Percentiles rank a stretch among this genome's conserved stretches.
Conservation (phyloP, 768 basidiomycete species). For the Panaeolus papilionaceus region DNA sequence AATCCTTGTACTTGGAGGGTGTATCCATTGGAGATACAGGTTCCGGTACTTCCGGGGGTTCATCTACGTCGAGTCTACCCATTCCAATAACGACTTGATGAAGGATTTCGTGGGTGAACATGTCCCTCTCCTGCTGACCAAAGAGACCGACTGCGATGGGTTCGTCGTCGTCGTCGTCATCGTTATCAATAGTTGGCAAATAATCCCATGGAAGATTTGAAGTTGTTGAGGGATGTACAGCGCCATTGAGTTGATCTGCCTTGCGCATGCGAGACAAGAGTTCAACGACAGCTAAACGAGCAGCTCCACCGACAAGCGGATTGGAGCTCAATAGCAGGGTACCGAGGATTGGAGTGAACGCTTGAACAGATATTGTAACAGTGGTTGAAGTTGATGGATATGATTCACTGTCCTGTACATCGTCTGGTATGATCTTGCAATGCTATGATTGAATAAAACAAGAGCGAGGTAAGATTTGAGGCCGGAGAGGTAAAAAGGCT, state of each 20-base stretch:
- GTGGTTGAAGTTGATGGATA: slow-evolving; percentile 42
- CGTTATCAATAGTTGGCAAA: slow-evolving; percentile 36
- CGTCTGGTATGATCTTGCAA: slow-evolving; percentile 69
- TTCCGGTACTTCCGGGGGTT: slow-evolving; percentile 9
- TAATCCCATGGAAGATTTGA: slow-evolving; percentile 27
- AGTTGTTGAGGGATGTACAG: slow-evolving; percentile 21
- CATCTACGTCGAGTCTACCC: slow-evolving; percentile 65
- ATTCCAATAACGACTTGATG: slow-evolving; percentile 91
- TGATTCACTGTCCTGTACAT: slow-evolving; percentile 38
- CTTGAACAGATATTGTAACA: slow-evolving; percentile 73
- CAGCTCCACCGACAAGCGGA: slow-evolving; percentile 70
- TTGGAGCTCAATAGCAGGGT: slow-evolving; percentile 87
- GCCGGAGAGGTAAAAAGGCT: slow-evolving; percentile 12
- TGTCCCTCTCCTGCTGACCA: slow-evolving; percentile 56
- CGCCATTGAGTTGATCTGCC: slow-evolving; percentile 51
- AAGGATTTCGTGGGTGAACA: slow-evolving; percentile 84
- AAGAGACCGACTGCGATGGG: slow-evolving; percentile 51
- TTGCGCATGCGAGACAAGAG: slow-evolving; percentile 73
- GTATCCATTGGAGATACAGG: slow-evolving; percentile 17
- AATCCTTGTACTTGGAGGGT: slow-evolving; percentile 17
- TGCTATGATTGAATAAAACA: slow-evolving; percentile 45
- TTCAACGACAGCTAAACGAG: slow-evolving; percentile 80
- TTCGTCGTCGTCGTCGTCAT: slow-evolving; percentile 42
- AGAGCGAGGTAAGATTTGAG: slow-evolving; percentile 12
- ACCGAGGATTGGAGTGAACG: slow-evolving; percentile 92